A percentile compares a stretch with the other conserved stretches of the same genome.
Evolutionary conservation across 1,139 yeast species (phyloP).

Genomic region (Nakaseomyces uthaithaninus): DNA sequence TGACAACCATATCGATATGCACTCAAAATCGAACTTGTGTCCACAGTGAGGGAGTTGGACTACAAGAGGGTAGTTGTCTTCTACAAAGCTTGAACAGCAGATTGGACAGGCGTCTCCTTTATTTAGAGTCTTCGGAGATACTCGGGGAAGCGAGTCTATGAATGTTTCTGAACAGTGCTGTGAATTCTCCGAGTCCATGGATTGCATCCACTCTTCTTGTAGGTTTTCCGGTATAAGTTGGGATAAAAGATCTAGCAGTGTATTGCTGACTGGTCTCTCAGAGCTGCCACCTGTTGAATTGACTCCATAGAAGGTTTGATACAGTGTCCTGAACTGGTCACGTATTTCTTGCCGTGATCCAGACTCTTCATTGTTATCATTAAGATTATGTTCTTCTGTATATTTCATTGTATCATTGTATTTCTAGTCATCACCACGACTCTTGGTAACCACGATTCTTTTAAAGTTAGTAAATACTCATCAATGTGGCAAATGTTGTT

Average conservation of each 20-base stretch:
- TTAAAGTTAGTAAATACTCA: not conserved
- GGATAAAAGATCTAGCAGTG: constrained; percentile 23
- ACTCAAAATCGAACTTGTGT: constrained; percentile 81
- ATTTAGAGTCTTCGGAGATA: constrained; percentile 44
- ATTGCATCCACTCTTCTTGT: constrained; percentile 25
- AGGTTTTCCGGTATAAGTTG: constrained; percentile 24
- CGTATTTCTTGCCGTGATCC: constrained; percentile 12
- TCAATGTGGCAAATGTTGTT: not conserved
- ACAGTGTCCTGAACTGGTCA: constrained; percentile 18
- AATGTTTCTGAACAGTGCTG: constrained; percentile 63
- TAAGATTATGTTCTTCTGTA: constrained; percentile 19
- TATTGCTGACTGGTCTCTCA: constrained; percentile 13
- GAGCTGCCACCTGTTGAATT: constrained; percentile 16
- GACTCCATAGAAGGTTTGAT: constrained; percentile 19
- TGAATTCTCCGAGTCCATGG: constrained; percentile 20
- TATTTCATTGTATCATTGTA: constrained; percentile 7
- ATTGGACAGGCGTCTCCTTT: constrained; percentile 69
- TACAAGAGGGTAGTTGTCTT: constrained; percentile 71
- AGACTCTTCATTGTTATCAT: constrained; percentile 8
- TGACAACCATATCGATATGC: constrained; percentile 84
- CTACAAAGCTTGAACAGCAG: constrained; percentile 64
- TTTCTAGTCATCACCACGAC: constrained; percentile 11
- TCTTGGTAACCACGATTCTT: too few species aligned
- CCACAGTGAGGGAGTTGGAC: constrained; percentile 69
- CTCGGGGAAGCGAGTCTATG: constrained; percentile 69